Percentiles rank a stretch among this genome's conserved stretches.
phyloP scores from a whole-genome alignment of 495 filamentous ascomycete species.

The Terfezia claveryi region DNA sequence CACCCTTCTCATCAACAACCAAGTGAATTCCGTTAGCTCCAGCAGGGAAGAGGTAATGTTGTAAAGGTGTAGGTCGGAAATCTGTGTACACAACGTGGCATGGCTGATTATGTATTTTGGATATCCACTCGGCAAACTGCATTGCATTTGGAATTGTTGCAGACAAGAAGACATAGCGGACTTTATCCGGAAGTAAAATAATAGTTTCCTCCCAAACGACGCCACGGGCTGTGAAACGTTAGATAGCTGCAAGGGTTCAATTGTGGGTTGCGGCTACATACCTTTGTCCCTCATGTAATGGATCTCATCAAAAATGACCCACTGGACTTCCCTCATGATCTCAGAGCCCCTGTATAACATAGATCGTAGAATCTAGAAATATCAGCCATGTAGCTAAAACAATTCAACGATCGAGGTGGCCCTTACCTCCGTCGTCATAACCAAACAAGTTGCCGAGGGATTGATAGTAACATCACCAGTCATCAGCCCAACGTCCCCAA shows the following conservation, averaged over 20 bases:
- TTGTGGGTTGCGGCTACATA: conserved; percentile 10
- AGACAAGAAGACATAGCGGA: conserved; percentile 92
- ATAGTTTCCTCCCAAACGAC: conserved; percentile 99
- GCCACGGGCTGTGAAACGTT: conserved; percentile 38
- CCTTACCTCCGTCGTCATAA: conserved; percentile 81
- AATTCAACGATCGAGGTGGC: background rate
- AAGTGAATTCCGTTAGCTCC: conserved; percentile 86
- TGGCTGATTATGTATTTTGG: conserved; percentile 86
- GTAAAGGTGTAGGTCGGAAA: conserved; percentile 84
- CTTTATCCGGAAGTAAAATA: conserved; percentile 90
- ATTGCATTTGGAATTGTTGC: conserved; percentile 99
- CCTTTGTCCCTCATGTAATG: conserved; percentile 90
- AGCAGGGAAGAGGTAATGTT: conserved; percentile 93
- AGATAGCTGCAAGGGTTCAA: conserved; percentile 1
- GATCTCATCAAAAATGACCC: conserved; percentile 96
- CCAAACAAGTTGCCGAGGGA: conserved; percentile 86
- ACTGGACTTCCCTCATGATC: conserved; percentile 95
- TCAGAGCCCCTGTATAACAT: conserved; percentile 97
- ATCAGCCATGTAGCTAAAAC: background rate
- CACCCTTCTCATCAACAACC: conserved; percentile 85
- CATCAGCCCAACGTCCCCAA: conserved; percentile 95
- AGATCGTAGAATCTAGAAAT: conserved; percentile 59
- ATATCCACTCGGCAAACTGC: conserved; percentile 98
- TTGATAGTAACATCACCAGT: conserved; percentile 98
- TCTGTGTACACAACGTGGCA: conserved; percentile 98